Evolutionary conservation across 1,284 basidiomycete genomes (phyloP), one percentile per base, ranked within the genome.

Genomic region (Golubevia sp.): DNA sequence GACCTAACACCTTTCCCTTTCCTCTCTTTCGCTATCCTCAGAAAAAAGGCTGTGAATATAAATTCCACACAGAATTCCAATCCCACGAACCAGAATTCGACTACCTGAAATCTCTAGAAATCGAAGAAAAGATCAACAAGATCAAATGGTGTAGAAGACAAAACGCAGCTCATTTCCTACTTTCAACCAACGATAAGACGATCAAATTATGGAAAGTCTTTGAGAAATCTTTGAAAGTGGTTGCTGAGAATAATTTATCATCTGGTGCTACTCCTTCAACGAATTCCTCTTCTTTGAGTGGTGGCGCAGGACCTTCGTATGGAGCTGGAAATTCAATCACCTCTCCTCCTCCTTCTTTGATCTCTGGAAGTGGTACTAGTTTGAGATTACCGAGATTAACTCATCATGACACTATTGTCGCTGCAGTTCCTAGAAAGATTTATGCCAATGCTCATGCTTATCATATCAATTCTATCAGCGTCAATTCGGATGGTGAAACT

Each of bases 191-290:
- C 83, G 97, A 99, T 88, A 99, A 99, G 87, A 99, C 97, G 49
- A 97, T 99, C 88, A 99, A 99, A 85, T 89, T 99, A 62, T 99
- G 97, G 97, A 99, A 99, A 84, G 96, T 99, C 38, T 99, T 98
- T 74, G 97, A 99, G 86, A 98, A 98, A 86, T 92, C 92, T 49
- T 87, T 99, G 81, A 92, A 93, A 78, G 92, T 98, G 44, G 95
- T 99, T 23, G 91, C 95, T 23, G 94, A 99, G 87, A 97, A 96
- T 84, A 99, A 99, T 85, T 90, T 95, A 75, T 90, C 90, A n/a
- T n/a, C n/a, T n/a, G n/a, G n/a, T 66, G 91, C 70, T 13, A 25
- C 49, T 50, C 21, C 48, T 61, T 8, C 58, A 52, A 18, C 57
- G 49, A 49, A 57, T n/a, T 34, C 30, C 4, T 34, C 30, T 5